These are phyloP conservation scores for Vaccinium macrocarpon DNA, from an alignment of 148 eudicot genomes.

Conservation along the genomic window DNA sequence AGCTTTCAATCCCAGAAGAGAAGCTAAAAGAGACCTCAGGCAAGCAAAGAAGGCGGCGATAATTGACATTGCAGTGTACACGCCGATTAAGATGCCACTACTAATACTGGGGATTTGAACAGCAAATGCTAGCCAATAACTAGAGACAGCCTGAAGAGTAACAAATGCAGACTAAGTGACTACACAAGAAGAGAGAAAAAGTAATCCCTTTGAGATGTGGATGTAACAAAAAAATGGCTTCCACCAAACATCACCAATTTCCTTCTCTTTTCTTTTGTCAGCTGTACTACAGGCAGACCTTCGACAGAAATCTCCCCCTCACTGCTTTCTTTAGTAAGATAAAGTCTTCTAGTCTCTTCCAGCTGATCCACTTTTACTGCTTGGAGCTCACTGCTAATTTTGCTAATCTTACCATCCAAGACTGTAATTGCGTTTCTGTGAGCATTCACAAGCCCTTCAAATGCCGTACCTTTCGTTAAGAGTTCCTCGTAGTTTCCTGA, in stretches of 20 bases:
- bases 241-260: constrained; percentile 46
- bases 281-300: constrained; percentile 29
- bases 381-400: not conserved
- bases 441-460: constrained; percentile 63
- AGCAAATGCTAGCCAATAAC: constrained; percentile 59
- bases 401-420: constrained; percentile 16
- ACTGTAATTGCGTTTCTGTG: constrained; percentile 40
- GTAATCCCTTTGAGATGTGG: constrained; percentile 37
- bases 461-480: constrained; percentile 46
- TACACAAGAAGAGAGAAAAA: constrained; percentile 16
- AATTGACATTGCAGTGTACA: constrained; percentile 42
- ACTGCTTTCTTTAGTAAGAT: constrained; percentile 24
- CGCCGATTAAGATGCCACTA: constrained; percentile 32
- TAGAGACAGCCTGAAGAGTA: constrained; percentile 41
- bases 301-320: constrained; percentile 32
- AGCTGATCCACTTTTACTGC: not conserved
- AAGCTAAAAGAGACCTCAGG: constrained; percentile 41
- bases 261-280: constrained; percentile 60
- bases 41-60: constrained; percentile 40
- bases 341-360: constrained; percentile 8
- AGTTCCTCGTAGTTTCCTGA: constrained; percentile 54
- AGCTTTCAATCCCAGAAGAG: constrained; percentile 53
- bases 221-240: constrained; percentile 47
- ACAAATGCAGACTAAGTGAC: constrained; percentile 38
- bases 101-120: constrained; percentile 35